Percentiles rank a stretch among this genome's conserved stretches.
Evolutionary conservation across 73 alveolate genomes (phyloP).

Genomic region (Tetrahymena malaccensis): DNA sequence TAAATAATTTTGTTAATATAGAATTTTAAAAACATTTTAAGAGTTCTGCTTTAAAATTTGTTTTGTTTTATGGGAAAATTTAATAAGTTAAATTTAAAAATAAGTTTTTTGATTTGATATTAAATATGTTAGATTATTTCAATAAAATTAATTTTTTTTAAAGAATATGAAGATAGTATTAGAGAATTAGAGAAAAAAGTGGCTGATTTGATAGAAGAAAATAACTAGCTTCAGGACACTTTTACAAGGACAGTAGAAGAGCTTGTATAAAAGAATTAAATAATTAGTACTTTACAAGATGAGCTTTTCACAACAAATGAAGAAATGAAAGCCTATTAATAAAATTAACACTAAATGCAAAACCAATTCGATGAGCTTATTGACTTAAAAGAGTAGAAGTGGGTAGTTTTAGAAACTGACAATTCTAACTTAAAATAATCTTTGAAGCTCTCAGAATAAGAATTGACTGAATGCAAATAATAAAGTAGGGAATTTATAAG

Average conservation of each 20-base stretch:
- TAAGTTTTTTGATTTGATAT: not conserved
- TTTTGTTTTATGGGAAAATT: no score
- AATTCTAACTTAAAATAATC: not conserved
- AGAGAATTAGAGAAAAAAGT: not conserved
- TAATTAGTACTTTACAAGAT: not conserved
- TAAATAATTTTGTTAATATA: no score
- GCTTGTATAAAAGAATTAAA: not conserved
- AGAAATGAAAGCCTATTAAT: not conserved
- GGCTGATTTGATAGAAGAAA: not conserved
- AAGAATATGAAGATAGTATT: not conserved
- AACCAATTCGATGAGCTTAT: not conserved
- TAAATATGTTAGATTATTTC: no score
- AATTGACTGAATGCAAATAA: not conserved
- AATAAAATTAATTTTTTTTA: not conserved
- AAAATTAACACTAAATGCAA: not conserved
- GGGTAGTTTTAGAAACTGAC: not conserved
- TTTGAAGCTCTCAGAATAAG: not conserved
- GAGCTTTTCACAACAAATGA: not conserved
- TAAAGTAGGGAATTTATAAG: not conserved
- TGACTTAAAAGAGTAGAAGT: not conserved
- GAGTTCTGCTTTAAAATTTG: no score
- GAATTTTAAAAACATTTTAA: no score
- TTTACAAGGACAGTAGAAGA: not conserved
- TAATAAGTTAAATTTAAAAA: no score
- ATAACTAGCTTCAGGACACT: not conserved